These are phyloP conservation scores for Cenchrus fungigraminus DNA, from an alignment of 176 grass and related monocot genomes.

Conservation along the genomic window DNA sequence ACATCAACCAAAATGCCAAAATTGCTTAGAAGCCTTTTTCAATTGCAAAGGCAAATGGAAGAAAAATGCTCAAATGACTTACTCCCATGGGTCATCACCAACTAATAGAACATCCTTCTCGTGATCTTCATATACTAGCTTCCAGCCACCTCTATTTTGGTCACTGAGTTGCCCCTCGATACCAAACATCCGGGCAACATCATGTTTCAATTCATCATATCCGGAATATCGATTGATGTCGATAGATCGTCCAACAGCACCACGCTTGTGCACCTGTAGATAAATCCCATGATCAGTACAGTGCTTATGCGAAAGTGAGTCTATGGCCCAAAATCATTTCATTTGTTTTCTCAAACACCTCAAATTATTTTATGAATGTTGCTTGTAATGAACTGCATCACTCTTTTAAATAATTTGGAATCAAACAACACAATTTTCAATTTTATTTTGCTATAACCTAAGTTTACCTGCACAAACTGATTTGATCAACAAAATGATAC, in stretches of 20 bases:
- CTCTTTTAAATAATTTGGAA: neutral
- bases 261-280: constrained; percentile 77
- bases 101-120: constrained; percentile 88
- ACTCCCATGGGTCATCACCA: constrained; percentile 90
- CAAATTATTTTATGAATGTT: constrained; percentile 15
- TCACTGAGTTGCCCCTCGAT: constrained; percentile 81
- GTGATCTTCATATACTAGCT: constrained; percentile 84
- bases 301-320: neutral
- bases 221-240: constrained; percentile 78
- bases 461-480: neutral
- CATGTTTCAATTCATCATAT: constrained; percentile 71
- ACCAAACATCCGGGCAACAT: constrained; percentile 78
- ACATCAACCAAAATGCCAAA: neutral
- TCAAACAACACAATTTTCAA: constrained; percentile 12
- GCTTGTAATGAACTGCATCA: neutral
- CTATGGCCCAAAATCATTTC: neutral
- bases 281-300: constrained; percentile 31
- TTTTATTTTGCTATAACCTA: neutral
- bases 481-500: neutral
- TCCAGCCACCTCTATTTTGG: constrained; percentile 78
- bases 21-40: constrained; percentile 13
- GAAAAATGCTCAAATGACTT: constrained; percentile 52
- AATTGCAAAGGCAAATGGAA: constrained; percentile 15
- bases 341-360: no score
- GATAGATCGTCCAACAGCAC: constrained; percentile 80